phyloP scores from a whole-genome alignment of 768 basidiomycete species.

The Amyloporia xantha region DNA sequence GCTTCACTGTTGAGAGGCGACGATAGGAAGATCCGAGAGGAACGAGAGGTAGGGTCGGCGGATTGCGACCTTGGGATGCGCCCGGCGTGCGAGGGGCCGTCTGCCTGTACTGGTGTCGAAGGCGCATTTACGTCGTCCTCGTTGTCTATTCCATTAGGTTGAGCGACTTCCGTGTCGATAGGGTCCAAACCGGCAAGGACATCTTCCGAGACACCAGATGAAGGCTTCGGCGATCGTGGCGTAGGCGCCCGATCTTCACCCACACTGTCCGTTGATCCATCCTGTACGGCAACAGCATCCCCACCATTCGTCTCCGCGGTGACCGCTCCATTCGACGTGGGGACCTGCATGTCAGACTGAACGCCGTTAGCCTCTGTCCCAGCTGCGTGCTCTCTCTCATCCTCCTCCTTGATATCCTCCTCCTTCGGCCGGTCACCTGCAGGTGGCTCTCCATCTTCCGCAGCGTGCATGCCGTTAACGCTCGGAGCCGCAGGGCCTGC shows the following conservation, averaged over 20 bases:
- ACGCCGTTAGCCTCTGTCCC: neutral
- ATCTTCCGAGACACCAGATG: constrained; percentile 3
- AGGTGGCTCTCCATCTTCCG: neutral
- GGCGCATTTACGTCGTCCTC: constrained; percentile 18
- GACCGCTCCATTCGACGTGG: neutral
- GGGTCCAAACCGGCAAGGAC: neutral
- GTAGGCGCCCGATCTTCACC: constrained; percentile 16
- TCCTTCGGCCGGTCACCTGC: constrained; percentile 3
- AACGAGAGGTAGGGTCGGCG: constrained; percentile 61
- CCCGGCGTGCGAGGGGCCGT: constrained; percentile 26
- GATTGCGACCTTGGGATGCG: constrained; percentile 76
- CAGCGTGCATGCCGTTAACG: neutral
- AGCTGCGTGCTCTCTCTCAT: constrained; percentile 2
- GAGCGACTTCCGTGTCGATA: neutral
- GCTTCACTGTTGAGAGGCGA: constrained; percentile 32
- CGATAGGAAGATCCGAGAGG: constrained; percentile 54
- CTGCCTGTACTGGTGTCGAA: constrained; percentile 18
- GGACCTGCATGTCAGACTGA: neutral
- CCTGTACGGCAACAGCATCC: too few species aligned
- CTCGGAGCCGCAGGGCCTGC: neutral
- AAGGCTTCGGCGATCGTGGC: constrained; percentile 14
- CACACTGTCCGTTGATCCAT: too few species aligned
- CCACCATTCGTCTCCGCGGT: constrained; percentile 3
- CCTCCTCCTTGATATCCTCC: constrained; percentile 10
- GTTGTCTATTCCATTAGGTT: constrained; percentile 7